Evolutionary conservation across 352 stramenopile genomes (phyloP), one percentile per base, ranked within the genome.

Genomic region (Globisporangium takayamanum): DNA sequence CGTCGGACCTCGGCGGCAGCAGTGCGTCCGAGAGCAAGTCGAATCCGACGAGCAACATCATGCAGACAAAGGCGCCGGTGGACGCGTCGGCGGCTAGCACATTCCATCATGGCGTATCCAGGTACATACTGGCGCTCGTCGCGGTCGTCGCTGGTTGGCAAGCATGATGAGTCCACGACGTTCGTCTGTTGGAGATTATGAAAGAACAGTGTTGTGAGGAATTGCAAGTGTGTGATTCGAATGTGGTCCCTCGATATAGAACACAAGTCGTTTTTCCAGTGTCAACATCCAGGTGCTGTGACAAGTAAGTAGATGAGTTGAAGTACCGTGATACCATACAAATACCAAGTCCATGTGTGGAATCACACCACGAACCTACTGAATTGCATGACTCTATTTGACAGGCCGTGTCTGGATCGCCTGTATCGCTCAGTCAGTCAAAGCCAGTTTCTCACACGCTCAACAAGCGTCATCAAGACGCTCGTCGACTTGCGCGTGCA

Each of bases 41-140:
- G 1, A 47, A 64, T 6, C 58, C 58, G 42, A 59, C 58, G 15
- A 42, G 41, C 41, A 64, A 57, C 58, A 64, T 62, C 47, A 33
- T 58, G 20, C 36, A 59, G 50, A 54, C 58, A 1, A 11, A 26
- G 6, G 58, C 52, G 22, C 58, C 58, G 12, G 28, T 59, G 22
- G 46, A 59, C 28, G 22, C 42, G 33, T 59, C 53, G 18, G 14
- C n/a, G 48, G 18, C 30, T 36, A 7, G 30, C 30, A 1, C 30
- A 4, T 36, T 36, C 7, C 4, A 36, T 36, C 30, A 12, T 39
- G 33, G 33, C 8, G 33, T 12, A 12, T 39, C 33, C 6, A 8
- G 33, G 33, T 39, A 12, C 33, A 11, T 39, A 6, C 33, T 39
- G 6, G 33, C 33, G 33, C 33, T 39, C 33, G 33, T 39, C 6